Evolutionary conservation across 1,284 basidiomycete species (phyloP).

Genomic region (Fomitiporia mediterranea): DNA sequence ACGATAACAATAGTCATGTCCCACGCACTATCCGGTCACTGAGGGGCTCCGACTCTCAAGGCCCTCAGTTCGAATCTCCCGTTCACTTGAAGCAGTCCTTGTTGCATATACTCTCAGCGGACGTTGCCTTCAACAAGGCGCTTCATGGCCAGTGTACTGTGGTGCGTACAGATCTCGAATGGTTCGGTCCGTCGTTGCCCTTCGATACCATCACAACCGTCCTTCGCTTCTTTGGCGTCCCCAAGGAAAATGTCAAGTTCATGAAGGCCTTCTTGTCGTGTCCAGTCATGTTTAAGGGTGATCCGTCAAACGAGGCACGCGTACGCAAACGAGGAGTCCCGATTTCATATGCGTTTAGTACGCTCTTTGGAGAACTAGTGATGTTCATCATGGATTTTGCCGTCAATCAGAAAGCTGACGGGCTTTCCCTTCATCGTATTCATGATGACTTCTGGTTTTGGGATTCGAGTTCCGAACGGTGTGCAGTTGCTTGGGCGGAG

Average conservation of each 20-base stretch:
- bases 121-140: conserved; percentile 34
- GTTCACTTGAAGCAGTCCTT: conserved; percentile 24
- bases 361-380: conserved; percentile 35
- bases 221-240: conserved; percentile 37
- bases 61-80: conserved; percentile 13
- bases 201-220: conserved; percentile 37
- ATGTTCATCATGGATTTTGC: conserved; percentile 42
- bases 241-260: conserved; percentile 34
- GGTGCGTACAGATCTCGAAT: conserved; percentile 39
- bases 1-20: background rate
- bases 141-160: conserved; percentile 32
- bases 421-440: conserved; percentile 37
- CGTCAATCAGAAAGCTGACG: conserved; percentile 36
- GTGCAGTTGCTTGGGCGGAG: conserved; percentile 34
- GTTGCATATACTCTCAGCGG: conserved; percentile 36
- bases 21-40: background rate
- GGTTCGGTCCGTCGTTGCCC: conserved; percentile 43
- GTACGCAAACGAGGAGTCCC: conserved; percentile 21
- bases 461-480: conserved; percentile 30
- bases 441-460: conserved; percentile 41
- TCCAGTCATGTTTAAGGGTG: conserved; percentile 22
- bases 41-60: background rate
- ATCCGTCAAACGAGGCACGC: conserved; percentile 8
- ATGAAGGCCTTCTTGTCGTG: conserved; percentile 34
- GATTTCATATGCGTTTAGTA: conserved; percentile 29